Base-by-base conservation (phyloP, 345 rosid genomes). In the Firmiana major region DNA sequence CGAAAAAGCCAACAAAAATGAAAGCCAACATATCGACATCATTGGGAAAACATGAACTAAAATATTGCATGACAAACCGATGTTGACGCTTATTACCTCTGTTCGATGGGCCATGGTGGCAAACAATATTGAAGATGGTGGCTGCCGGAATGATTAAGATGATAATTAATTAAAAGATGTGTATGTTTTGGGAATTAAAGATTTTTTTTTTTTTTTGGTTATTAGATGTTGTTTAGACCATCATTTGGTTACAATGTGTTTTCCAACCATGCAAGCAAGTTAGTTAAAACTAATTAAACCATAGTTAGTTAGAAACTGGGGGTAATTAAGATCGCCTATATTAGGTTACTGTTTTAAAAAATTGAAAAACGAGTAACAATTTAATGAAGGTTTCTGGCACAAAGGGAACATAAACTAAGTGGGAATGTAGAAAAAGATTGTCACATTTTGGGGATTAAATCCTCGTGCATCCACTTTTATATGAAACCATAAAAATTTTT, bases 261-360 rank as follows among this genome's bases (percentile, higher is more conserved):
- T 22, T 58, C 13, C 31, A 24, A 26, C 34, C 7, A 24, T 66
- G 71, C n/a, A 21, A 67, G 1, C n/a, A 11, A 12, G 4, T 22
- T 49, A 34, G 73, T 26, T 69, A 69, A 48, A 46, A 5, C 73
- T 69, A 69, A 69, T 46, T 48, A 15, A 70, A 70, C 43, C 74
- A 70, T 15, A 28, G 46, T 46, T 22, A 26, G 73, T 69, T 46
- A 16, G 1, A 49, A 48, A 70, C 43, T 16, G 7, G 43, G 28
- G 59, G 74, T 57, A 9, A 57, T 57, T 17, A 9, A 15, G n/a
- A 69, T 15, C 6, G 73, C 13, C 22, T 24, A 69, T 46, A 24
- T 48, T 69, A 26, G 73, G 9, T 48, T 69, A 69, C 24, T 48
- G 31, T 26, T 69, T 9, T 3, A 9, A 63, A 3, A 17, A 4